These are phyloP conservation scores for Babesia caballi DNA, from an alignment of 169 alveolate species.

Conservation along the genomic window DNA sequence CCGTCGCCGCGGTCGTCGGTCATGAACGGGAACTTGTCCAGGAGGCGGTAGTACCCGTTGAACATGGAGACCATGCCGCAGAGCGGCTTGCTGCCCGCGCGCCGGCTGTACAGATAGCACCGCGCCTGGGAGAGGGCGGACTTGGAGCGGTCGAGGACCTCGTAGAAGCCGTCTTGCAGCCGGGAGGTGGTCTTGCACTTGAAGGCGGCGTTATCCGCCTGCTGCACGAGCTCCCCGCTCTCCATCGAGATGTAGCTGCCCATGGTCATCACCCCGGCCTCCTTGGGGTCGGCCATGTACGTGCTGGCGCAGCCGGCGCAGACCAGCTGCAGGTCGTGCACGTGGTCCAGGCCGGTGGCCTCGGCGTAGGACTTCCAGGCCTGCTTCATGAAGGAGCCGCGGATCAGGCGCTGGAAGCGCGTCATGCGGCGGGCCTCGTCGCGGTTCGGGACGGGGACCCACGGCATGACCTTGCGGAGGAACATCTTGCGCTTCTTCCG, in stretches of 20 bases:
- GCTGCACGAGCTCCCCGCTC: background rate
- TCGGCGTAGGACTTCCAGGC: background rate
- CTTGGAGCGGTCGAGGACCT: background rate
- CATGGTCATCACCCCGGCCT: background rate
- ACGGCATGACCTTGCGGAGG: constrained; percentile 40
- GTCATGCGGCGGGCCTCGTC: constrained; percentile 30
- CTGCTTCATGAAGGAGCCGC: background rate
- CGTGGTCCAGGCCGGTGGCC: background rate
- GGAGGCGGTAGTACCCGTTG: background rate
- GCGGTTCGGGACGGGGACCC: constrained; percentile 43
- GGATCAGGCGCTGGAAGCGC: constrained; percentile 37
- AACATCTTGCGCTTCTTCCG: constrained; percentile 38
- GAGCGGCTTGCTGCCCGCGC: background rate
- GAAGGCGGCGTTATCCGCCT: background rate
- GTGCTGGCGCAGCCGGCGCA: too few relatives aligned
- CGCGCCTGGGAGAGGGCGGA: background rate
- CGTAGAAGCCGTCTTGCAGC: background rate
- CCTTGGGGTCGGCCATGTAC: background rate
- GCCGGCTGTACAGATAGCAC: background rate
- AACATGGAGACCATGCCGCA: background rate
- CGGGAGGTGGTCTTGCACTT: background rate
- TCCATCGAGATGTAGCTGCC: background rate
- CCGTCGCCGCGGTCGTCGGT: background rate
- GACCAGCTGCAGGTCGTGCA: too few relatives aligned
- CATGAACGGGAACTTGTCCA: background rate